Evolutionary conservation across 164 flowering plant species (phyloP), one percentile per base, ranked within the genome.

Genomic region (Pachysandra terminalis): DNA sequence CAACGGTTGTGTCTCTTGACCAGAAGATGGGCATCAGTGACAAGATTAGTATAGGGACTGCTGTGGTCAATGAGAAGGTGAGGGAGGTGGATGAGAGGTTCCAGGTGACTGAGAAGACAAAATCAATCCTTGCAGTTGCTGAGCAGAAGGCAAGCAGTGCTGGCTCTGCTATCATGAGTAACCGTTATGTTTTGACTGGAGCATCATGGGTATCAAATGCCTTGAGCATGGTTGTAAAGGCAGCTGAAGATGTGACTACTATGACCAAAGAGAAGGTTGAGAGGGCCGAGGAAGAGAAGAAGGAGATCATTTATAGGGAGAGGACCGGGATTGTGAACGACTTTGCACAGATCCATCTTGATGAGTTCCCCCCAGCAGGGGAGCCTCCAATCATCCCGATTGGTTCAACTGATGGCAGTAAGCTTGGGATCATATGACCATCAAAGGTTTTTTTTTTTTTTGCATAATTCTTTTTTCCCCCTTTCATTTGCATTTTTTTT

Each of bases 171-270:
- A 65, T 89, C 51, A 84, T 89, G 93, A 84, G 70, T 75, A 87
- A 87, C 67, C 84, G 19, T 19, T 84, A 79, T 61, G 86, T 92
- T 15, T 82, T 84, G 3, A 76, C 85, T 0, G 95, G 97, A 52
- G 88, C 93, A 24, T 81, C 89, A 5, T 91, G 97, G 95, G 70
- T 91, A 52, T 80, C 88, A 12, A 77, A 70, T 51, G 93, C 93
- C 41, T 69, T 85, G 6, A 73, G 58, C 64, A 67, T 56, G 69
- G 90, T 87, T 32, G 79, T 87, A 1, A 88, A 82, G 77, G 92
- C 89, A 25, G 97, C 96, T 25, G 92, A 76, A 69, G 96, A 82
- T 71, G 85, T 91, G 27, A 70, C 85, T 56, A 19, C 32, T 40
- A 85, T 81, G 85, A 83, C 95, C 12, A 86, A 76, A 73, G 93